Evolutionary conservation across 495 filamentous ascomycete species (phyloP), one percentile per base, ranked within the genome.

Genomic region (Aspergillus funiculosus): DNA sequence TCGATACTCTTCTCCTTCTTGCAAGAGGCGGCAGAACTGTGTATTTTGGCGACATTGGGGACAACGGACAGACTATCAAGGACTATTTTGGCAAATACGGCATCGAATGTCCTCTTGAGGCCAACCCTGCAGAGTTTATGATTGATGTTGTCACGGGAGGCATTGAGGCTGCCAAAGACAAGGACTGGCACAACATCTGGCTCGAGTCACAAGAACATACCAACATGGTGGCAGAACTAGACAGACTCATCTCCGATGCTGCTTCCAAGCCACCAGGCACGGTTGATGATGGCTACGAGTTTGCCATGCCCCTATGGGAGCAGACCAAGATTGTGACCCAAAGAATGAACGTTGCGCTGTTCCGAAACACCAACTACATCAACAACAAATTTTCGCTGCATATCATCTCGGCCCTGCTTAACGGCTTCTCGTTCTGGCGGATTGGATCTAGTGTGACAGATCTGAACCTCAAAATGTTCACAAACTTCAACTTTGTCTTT

Each of bases 61-160:
- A 75, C 15, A 74, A 78, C 45, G 74, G 69, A 13, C 52, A 64
- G 4, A 66, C 58, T 54, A 70, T 50, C 64, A 81, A 56, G 72
- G 69, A 63, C 82, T 94, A 94, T 63, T 95, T 95, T 52, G 78
- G 81, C 55, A 72, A 76, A 36, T 81, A 89, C 56, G 82, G 86
- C 21, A 86, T 83, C 3, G 67, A 76, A 10, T 95, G 88, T 61
- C 85, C 85, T 1, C 44, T 68, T 2, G 77, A 82, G 6, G 80
- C 82, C 9, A 97, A 76, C 46, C 89, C 89, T 13, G 90, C 90
- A 6, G 91, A 95, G 59, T 89, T 86, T 77, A 94, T 96, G 86
- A 74, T 96, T 29, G 88, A 94, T 52, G 85, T 87, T 43, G 91
- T 89, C 34, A 64, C 64, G 6, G 66, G 65, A 0, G 19, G 54